Evolutionary conservation across 164 flowering plant species (phyloP), one percentile per base, ranked within the genome.

Genomic region (Sedum album): DNA sequence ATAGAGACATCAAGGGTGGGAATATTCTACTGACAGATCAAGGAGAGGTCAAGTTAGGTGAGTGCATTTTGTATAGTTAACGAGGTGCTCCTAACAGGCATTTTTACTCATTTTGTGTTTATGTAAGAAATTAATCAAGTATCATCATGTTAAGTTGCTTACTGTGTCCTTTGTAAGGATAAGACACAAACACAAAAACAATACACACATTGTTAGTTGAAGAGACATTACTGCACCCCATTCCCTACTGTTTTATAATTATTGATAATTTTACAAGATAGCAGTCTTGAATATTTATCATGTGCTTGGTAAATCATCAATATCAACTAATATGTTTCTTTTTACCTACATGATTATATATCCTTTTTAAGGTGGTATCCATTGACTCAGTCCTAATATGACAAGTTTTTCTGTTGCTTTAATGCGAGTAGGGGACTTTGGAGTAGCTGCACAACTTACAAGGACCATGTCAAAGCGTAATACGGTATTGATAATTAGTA

Each of bases 391-490:
- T 65, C 46, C 46, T 7, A 6, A 21, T 65, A 3, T 65, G 66
- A 17, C 23, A 36, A 31, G n/a, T 44, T 36, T 36, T 1, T 65
- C 1, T 41, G 46, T 38, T 20, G 28, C 15, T 38, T 65, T 30
- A 23, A 66, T 66, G 31, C 73, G 69, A 69, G 39, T 87, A 91
- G 99, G 97, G 73, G 99, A 95, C 81, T 95, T 95, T 88, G 99
- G 99, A 28, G 97, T 95, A 74, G 99, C 99, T 11, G 99, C 99
- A 30, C 99, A 95, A 68, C 90, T 95, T 71, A 95, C 99, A 25
- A 80, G 99, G 80, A 95, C 99, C 44, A 95, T 95, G 99, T 95
- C 99, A 68, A 95, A 95, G 78, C 97, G 99, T 46, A 95, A 95
- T 72, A 95, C 99, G 81, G 99, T 95, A 88, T 41, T 20, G 20